A percentile compares a stretch with the other conserved stretches of the same genome.
Evolutionary conservation across 345 rosid species (phyloP).

Genomic region (Moricandia moricandioides): DNA sequence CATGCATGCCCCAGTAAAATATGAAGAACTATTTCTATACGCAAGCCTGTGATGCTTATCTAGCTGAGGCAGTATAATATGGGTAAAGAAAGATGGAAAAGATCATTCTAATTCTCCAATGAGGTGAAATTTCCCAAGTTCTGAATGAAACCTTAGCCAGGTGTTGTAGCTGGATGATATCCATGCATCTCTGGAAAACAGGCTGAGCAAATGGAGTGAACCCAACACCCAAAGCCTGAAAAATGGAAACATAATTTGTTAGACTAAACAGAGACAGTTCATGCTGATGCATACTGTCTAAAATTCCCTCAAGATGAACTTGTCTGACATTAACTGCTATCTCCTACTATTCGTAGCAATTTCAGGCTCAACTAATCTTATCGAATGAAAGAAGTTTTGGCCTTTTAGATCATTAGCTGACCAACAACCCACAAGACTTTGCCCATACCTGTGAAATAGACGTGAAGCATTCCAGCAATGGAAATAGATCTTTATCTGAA

Average conservation of each 20-base stretch:
- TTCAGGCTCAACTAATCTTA: constrained; percentile 2
- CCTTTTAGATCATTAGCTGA: not conserved
- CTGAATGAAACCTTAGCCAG: constrained; percentile 69
- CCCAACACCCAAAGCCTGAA: constrained; percentile 88
- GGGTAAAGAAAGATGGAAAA: constrained; percentile 1
- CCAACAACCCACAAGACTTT: not conserved
- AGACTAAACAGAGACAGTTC: not conserved
- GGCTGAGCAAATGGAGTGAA: constrained; percentile 94
- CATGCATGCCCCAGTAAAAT: not conserved
- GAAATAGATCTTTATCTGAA: constrained; percentile 91
- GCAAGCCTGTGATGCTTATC: constrained; percentile 10
- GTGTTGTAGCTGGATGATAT: constrained; percentile 72
- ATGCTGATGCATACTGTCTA: constrained; percentile 3
- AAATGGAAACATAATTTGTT: constrained; percentile 30
- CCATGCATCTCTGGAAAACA: constrained; percentile 88
- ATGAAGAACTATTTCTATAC: not conserved
- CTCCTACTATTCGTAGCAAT: not conserved
- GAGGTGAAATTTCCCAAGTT: constrained; percentile 3
- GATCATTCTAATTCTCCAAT: not conserved
- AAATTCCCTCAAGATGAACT: constrained; percentile 1
- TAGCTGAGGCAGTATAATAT: not conserved
- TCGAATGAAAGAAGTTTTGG: not conserved
- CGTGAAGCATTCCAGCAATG: constrained; percentile 94
- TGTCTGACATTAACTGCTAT: not conserved
- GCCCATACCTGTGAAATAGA: constrained; percentile 80